Base-by-base conservation (phyloP, 371 early-diverging fungal species). In the Funneliformis caledonium region DNA sequence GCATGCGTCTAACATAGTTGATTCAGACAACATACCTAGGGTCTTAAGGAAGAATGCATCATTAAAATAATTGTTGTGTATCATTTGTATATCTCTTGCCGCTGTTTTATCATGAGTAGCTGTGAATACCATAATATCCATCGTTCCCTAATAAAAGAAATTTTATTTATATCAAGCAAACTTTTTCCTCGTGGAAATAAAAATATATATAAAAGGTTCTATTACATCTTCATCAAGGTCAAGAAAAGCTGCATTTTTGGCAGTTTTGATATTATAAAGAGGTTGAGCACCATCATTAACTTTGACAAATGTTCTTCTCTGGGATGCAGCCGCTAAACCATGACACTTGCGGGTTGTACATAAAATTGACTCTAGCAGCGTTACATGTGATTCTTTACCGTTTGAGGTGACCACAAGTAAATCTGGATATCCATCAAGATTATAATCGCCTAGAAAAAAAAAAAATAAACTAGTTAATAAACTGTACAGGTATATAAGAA, bases 31-130 rank as follows among this genome's bases (percentile, higher is more conserved):
- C 81, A 72, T 86, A 91, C 92, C 92, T 31, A 95, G 82, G 0
- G 96, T 91, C 82, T 97, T 97, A 75, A 97, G 84, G 84, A 98
- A 98, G 80, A 97, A 97, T 0, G 97, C 97, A 84, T 98, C 98
- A 80, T 93, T 95, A 82, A 93, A 95, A 80, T 90, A 95, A 82
- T 95, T 95, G 84, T 97, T 97, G 82, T 93, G 90, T 37, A 96
- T 86, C 73, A 82, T 82, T 80, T 86, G 76, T 72, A 85, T 81
- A 11, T 84, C 56, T 73, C 87, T 47, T 78, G 85, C 84, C 22
- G 43, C 22, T 1, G 47, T 45, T 68, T 78, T 72, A 42, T 70
- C 67, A 62, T 68, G 33, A 50, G 60, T 10, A 72, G 68, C 47
- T 68, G 80, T 78, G 45, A 92, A 85, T 5, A 95, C 87, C 61